Evolutionary conservation across 176 grass and related monocot genomes (phyloP), one percentile per base, ranked within the genome.

Genomic region (Melocanna baccifera): DNA sequence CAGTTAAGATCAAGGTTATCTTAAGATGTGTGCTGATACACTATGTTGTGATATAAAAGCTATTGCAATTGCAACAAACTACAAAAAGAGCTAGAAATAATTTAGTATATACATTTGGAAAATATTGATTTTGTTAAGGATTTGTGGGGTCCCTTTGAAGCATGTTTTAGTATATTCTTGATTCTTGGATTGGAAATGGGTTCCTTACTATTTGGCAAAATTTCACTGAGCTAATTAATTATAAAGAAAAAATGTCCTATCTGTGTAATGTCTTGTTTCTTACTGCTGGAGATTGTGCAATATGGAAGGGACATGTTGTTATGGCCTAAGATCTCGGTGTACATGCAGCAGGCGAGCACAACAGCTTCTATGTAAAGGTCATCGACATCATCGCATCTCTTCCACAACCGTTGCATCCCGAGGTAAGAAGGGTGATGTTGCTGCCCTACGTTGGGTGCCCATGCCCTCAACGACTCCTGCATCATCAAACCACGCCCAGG

Each of bases 81-180:
- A 5, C 20, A n/a, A 19, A 56, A 80, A 29, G 10, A 53, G 16
- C 4, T 12, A 10, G 4, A 70, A 51, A n/a, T 22, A 63, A 77
- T 83, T 70, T 88, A 30, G 46, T 40, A 69, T 37, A 62, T 78
- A 20, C 58, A 74, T 58, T 73, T 52, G 0, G 25, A 69, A 19
- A 5, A 6, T 15, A 69, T 4, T 68, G 22, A 11, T 69, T 20
- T 69, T 13, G 48, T 4, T 55, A 41, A 56, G 4, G 12, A 55
- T 39, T 36, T 16, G 6, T 0, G 12, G 2, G 22, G 50, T 52
- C 1, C 16, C 16, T 52, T 52, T 52, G 50, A 52, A 52, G 50
- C 16, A 19, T 52, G 51, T 53, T 53, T 53, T 53, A 8, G 51
- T 20, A 18, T 20, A 8, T 53, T 53, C 18, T 7, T 53, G 51